A percentile compares a stretch with the other conserved stretches of the same genome.
Evolutionary conservation across 2,329 filamentous ascomycete genomes (phyloP).

Genomic region (Hymenoscyphus fructigenus): DNA sequence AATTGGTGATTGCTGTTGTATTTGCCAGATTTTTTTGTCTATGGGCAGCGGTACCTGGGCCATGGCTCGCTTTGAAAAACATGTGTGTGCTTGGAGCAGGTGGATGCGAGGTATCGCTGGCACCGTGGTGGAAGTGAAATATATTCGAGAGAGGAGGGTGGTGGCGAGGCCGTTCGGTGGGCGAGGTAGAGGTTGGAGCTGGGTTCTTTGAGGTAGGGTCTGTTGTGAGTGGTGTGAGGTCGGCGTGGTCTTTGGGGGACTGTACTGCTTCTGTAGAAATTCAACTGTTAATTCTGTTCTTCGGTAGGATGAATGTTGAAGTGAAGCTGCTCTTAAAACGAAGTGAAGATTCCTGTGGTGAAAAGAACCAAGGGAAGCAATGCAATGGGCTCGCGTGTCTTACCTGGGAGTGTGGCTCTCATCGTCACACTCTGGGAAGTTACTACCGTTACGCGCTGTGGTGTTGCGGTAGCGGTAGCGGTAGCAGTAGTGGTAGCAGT

Average conservation of each 20-base stretch:
- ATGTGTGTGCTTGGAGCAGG: slow-evolving; percentile 16
- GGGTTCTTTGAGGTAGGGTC: not conserved
- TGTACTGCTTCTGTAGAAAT: not conserved
- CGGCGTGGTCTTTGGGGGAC: not conserved
- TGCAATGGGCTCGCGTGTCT: not conserved
- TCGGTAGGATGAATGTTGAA: not conserved
- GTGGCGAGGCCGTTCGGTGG: slow-evolving; percentile 4
- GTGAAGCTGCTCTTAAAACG: not conserved
- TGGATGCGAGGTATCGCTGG: slow-evolving; percentile 8
- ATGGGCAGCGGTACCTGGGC: slow-evolving; percentile 19
- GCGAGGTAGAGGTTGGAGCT: not conserved
- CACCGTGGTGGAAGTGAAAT: slow-evolving; percentile 11
- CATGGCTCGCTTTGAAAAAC: slow-evolving; percentile 24
- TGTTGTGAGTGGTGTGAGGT: not conserved
- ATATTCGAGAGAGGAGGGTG: slow-evolving; percentile 12
- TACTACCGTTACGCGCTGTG: not conserved
- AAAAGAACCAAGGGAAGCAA: not conserved
- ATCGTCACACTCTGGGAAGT: not conserved
- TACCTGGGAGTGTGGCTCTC: not conserved
- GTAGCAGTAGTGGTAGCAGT: not conserved
- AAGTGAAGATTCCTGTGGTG: not conserved
- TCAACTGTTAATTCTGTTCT: not conserved
- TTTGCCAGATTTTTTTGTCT: slow-evolving; percentile 33
- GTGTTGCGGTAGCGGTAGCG: not conserved
- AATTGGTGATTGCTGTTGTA: slow-evolving; percentile 42